These are phyloP conservation scores for Chloris gayana DNA, from an alignment of 176 grass and related monocot genomes.

Conservation along the genomic window DNA sequence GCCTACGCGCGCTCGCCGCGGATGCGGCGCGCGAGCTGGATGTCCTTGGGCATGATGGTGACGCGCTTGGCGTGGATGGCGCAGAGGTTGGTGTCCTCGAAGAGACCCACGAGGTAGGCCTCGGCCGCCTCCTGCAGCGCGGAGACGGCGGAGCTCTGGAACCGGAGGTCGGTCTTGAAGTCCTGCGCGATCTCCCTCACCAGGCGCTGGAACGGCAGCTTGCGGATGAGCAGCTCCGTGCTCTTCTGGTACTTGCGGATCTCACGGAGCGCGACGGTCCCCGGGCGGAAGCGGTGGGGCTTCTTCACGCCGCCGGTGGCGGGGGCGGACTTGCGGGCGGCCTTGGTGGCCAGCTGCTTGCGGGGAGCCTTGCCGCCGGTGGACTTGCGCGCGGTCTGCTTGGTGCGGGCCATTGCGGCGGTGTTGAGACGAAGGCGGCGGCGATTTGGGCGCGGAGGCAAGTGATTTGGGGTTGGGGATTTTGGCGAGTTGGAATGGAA, in stretches of 20 bases:
- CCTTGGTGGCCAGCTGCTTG: conserved; percentile 92
- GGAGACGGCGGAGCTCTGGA: conserved; percentile 66
- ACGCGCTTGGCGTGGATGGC: conserved; percentile 92
- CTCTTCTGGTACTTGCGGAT: conserved; percentile 95
- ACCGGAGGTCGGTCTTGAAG: conserved; percentile 82
- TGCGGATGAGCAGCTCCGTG: conserved; percentile 83
- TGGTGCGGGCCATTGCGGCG: conserved; percentile 65
- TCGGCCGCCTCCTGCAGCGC: conserved; percentile 80
- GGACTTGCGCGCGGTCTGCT: conserved; percentile 87
- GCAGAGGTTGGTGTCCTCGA: conserved; percentile 94
- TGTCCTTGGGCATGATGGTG: conserved; percentile 93
- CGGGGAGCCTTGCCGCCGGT: conserved; percentile 78
- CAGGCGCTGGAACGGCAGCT: conserved; percentile 75
- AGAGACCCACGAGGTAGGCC: conserved; percentile 79
- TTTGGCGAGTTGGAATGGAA: background rate
- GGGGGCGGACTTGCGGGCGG: conserved; percentile 70
- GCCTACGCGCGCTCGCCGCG: conserved; percentile 36
- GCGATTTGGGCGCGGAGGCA: background rate
- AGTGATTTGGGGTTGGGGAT: background rate
- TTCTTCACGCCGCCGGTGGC: conserved; percentile 92
- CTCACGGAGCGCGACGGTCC: conserved; percentile 74
- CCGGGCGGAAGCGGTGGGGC: conserved; percentile 66
- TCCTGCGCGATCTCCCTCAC: conserved; percentile 80
- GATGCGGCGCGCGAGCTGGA: conserved; percentile 85
- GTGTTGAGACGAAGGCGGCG: background rate